Conservation (phyloP, 2,329 filamentous ascomycete species). For the Colletotrichum somersetense region DNA sequence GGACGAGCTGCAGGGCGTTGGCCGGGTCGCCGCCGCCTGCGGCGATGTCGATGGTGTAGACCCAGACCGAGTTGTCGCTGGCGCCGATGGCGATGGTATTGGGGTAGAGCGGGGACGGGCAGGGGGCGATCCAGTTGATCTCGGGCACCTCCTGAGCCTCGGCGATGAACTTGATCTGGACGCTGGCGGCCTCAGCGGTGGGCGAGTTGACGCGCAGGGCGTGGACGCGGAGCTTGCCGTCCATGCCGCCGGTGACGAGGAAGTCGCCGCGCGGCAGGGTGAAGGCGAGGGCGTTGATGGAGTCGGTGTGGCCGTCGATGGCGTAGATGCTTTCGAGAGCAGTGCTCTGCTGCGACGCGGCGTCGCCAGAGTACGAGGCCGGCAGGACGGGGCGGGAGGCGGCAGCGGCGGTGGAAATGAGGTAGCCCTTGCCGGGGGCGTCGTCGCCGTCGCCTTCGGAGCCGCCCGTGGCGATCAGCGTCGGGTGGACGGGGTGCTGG, state of each 20-base stretch:
- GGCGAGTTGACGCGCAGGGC: conserved; percentile 60
- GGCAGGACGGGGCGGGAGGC: conserved; percentile 78
- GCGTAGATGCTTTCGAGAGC: conserved; percentile 75
- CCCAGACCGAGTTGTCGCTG: conserved; percentile 93
- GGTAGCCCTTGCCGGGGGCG: conserved; percentile 82
- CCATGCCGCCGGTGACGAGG: conserved; percentile 87
- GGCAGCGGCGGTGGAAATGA: conserved; percentile 81
- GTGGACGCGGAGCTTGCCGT: conserved; percentile 84
- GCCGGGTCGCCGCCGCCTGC: conserved; percentile 66
- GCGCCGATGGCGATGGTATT: conserved; percentile 91
- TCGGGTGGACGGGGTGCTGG: conserved; percentile 84
- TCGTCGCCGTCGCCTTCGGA: conserved; percentile 70
- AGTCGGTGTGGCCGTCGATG: conserved; percentile 92
- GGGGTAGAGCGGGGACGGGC: conserved; percentile 76
- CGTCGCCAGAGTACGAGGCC: conserved; percentile 72
- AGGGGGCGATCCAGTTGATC: conserved; percentile 89
- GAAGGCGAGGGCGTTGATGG: conserved; percentile 87
- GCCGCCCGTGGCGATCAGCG: conserved; percentile 89
- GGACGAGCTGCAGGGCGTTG: conserved; percentile 77
- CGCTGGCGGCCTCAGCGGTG: conserved; percentile 58
- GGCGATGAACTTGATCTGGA: conserved; percentile 71
- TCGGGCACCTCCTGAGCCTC: conserved; percentile 93
- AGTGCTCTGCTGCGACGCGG: conserved; percentile 64
- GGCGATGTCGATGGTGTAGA: conserved; percentile 84
- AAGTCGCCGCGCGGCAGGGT: conserved; percentile 87